phyloP scores from a whole-genome alignment of 345 rosid species.

The Punica granatum region DNA sequence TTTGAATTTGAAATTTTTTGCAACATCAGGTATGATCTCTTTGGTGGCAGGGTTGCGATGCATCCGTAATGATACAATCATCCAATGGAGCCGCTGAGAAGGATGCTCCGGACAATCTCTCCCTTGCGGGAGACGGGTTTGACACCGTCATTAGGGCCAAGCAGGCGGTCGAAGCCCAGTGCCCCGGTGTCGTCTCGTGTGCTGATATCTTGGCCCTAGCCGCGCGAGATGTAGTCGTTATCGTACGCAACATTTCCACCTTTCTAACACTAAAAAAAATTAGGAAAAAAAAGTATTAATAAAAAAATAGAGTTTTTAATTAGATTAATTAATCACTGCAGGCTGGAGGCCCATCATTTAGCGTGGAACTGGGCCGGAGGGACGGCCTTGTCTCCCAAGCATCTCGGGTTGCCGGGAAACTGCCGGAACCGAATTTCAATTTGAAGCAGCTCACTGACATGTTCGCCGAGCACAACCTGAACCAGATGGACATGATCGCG shows the following conservation, averaged over 20 bases:
- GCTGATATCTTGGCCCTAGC: conserved; percentile 79
- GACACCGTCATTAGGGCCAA: conserved; percentile 73
- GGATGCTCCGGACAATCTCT: conserved; percentile 65
- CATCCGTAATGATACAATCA: conserved; percentile 55
- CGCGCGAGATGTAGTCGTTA: conserved; percentile 69
- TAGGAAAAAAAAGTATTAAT: neutral
- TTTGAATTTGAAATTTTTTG: neutral
- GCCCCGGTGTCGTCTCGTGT: conserved; percentile 75
- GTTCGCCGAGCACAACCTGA: conserved; percentile 49
- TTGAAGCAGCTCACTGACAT: conserved; percentile 35
- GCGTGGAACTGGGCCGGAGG: conserved; percentile 73
- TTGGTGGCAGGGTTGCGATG: conserved; percentile 77
- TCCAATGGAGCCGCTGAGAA: conserved; percentile 77
- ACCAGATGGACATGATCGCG: conserved; percentile 68
- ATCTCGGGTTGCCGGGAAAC: conserved; percentile 54
- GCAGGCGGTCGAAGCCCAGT: conserved; percentile 52
- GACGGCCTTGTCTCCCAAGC: conserved; percentile 62
- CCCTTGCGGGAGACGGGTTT: conserved; percentile 91
- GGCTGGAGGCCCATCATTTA: conserved; percentile 75
- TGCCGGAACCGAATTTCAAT: conserved; percentile 58
- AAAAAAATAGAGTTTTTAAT: too few species aligned
- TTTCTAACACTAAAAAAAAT: neutral
- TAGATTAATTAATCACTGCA: too few species aligned
- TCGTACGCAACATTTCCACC: conserved; percentile 33
- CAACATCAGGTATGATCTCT: too few species aligned